phyloP scores from a whole-genome alignment of 495 filamentous ascomycete genomes.

The Margaritispora aquatica region DNA sequence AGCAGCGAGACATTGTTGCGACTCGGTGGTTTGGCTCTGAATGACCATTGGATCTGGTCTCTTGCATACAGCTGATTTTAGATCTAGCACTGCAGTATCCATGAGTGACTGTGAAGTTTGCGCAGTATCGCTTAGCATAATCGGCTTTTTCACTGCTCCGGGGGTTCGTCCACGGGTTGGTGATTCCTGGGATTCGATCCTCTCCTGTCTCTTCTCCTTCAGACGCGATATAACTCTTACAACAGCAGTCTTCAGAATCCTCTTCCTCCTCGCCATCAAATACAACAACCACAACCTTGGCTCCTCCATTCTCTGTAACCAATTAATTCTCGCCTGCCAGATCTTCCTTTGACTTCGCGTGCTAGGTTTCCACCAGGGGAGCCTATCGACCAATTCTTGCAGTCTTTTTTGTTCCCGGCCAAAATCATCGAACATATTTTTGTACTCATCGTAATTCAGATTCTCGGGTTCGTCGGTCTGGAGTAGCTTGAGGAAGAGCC shows the following conservation, averaged over 20 bases:
- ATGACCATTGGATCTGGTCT: not conserved
- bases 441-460: constrained; percentile 17
- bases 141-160: not conserved
- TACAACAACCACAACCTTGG: constrained; percentile 16
- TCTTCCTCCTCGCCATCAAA: constrained; percentile 17
- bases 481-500: constrained; percentile 15
- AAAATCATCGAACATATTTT: constrained; percentile 19
- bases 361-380: constrained; percentile 13
- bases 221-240: constrained; percentile 2
- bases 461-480: constrained; percentile 16
- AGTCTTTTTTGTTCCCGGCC: constrained; percentile 6
- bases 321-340: constrained; percentile 16
- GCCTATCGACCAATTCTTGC: not conserved
- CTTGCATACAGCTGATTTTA: too few relatives aligned
- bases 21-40: not conserved
- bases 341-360: constrained; percentile 1
- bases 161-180: not conserved
- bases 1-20: not conserved
- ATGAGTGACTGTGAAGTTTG: not conserved
- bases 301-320: constrained; percentile 16
- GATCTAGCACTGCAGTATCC: not conserved
- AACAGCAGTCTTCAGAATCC: constrained; percentile 13
- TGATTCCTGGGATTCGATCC: not conserved
- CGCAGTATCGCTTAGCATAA: constrained; percentile 7
- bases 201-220: constrained; percentile 11